Percentiles rank a stretch among this genome's conserved stretches.
These are phyloP conservation scores for Colletotrichum sp. DNA, from an alignment of 2,329 filamentous ascomycete genomes.

Conservation along the genomic window DNA sequence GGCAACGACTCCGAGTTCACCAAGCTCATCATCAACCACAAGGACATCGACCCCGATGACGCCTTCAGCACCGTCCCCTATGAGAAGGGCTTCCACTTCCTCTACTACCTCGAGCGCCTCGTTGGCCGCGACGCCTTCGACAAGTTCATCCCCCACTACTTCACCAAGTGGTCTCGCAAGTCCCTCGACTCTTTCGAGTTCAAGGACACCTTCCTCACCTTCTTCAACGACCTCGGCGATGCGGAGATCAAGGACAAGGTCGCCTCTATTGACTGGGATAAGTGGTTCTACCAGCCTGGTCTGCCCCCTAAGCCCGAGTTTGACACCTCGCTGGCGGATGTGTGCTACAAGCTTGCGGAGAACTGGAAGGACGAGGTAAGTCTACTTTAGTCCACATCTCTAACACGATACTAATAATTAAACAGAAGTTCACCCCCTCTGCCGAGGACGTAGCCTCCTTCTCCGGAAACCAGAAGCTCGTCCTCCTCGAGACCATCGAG, in stretches of 20 bases:
- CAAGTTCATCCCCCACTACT: conserved; percentile 95
- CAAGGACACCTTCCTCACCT: conserved; percentile 84
- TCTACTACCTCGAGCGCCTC: conserved; percentile 88
- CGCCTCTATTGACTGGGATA: conserved; percentile 84
- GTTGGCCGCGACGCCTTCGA: conserved; percentile 89
- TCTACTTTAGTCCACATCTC: background rate
- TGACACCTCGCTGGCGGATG: conserved; percentile 85
- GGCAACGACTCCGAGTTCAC: conserved; percentile 91
- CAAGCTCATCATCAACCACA: conserved; percentile 85
- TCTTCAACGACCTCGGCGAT: conserved; percentile 75
- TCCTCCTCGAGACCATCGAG: conserved; percentile 85
- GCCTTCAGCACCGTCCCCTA: conserved; percentile 93
- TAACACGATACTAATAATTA: conserved; percentile 6
- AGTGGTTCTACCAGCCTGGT: conserved; percentile 86
- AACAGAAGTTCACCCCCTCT: conserved; percentile 66
- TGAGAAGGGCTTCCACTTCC: conserved; percentile 94
- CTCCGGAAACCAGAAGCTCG: conserved; percentile 86
- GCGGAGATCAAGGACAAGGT: conserved; percentile 68
- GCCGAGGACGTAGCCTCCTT: conserved; percentile 74
- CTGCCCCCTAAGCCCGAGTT: conserved; percentile 90
- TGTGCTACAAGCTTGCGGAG: conserved; percentile 80
- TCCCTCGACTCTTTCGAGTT: conserved; percentile 95
- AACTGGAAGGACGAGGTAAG: conserved; percentile 75
- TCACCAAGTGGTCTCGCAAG: conserved; percentile 81
- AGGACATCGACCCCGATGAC: conserved; percentile 93